Conservation (phyloP, 345 rosid genomes). For the Lumnitzera racemosa region DNA sequence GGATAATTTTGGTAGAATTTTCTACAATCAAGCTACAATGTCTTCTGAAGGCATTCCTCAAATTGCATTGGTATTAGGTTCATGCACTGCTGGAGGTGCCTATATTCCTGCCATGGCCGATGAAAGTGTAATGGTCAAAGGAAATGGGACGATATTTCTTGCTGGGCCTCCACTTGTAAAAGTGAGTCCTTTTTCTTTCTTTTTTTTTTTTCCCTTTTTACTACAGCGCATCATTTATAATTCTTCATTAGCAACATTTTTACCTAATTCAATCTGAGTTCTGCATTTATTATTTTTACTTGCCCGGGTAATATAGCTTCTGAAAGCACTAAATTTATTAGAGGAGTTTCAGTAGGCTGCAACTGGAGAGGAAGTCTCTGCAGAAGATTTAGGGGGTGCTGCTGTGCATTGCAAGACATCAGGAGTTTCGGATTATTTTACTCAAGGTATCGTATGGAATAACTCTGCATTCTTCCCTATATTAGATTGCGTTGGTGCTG, state of each 20-base stretch:
- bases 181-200: slow-evolving; percentile 31
- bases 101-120: slow-evolving; percentile 99
- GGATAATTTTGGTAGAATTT: slow-evolving; percentile 93
- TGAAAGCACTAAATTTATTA: slow-evolving; percentile 13
- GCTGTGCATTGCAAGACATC: slow-evolving; percentile 83
- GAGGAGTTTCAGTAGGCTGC: slow-evolving; percentile 78
- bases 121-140: slow-evolving; percentile 97
- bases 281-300: neutral
- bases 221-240: no score
- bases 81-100: slow-evolving; percentile 97
- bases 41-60: slow-evolving; percentile 93
- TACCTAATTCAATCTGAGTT: no score
- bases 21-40: slow-evolving; percentile 89
- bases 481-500: no score
- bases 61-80: slow-evolving; percentile 86
- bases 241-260: neutral
- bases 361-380: slow-evolving; percentile 91
- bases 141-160: slow-evolving; percentile 90
- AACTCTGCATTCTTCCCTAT: neutral
- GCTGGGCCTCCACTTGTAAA: slow-evolving; percentile 98
- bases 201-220: no score
- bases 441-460: slow-evolving; percentile 59
- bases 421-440: slow-evolving; percentile 93
- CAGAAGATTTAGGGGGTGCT: slow-evolving; percentile 94
- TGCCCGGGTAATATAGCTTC: neutral